Evolutionary conservation across 495 filamentous ascomycete genomes (phyloP), one percentile per base, ranked within the genome.

Genomic region (Penicillium cataractarum): DNA sequence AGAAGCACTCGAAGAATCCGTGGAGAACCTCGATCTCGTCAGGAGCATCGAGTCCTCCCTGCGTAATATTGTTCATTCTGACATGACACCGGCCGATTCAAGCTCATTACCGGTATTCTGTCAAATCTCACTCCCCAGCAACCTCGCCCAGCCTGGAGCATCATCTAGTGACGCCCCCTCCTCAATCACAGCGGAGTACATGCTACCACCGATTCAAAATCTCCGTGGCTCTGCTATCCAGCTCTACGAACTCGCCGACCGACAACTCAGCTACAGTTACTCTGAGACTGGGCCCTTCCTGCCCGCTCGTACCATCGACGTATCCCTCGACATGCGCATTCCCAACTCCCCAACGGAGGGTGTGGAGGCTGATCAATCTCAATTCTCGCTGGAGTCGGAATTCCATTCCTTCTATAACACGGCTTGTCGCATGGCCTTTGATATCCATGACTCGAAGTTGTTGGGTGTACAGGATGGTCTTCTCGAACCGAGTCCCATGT

Each of bases 401-500:
- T 81, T 80, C 63, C 68, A 76, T 53, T 70, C 71, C 2, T 78
- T 81, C 48, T 80, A 79, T 39, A 73, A 57, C 4, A 57, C 74
- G 0, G 73, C 77, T 2, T 80, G 75, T 50, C 60, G 70, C 8
- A 70, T 81, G 71, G 75, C 77, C 10, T 78, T 80, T 54, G 62
- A 68, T 61, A 39, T 75, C 32, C 67, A 74, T 49, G 22, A 39
- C n/a, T 13, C 19, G 44, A 50, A 42, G 24, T 31, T 26, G 2
- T n/a, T 22, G 35, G 26, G 27, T 15, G 29, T 19, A 6, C 7
- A 52, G 8, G 37, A 29, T 22, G 27, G 24, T 17, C 6, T 31
- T 1, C 32, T 54, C 5, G 24, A 37, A 3, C 21, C 29, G n/a
- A 9, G 27, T 19, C 2, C 12, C 10, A 17, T 52, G 33, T 60